Base-by-base conservation (phyloP, 164 flowering plant species). In the Stephania yunnanensis region DNA sequence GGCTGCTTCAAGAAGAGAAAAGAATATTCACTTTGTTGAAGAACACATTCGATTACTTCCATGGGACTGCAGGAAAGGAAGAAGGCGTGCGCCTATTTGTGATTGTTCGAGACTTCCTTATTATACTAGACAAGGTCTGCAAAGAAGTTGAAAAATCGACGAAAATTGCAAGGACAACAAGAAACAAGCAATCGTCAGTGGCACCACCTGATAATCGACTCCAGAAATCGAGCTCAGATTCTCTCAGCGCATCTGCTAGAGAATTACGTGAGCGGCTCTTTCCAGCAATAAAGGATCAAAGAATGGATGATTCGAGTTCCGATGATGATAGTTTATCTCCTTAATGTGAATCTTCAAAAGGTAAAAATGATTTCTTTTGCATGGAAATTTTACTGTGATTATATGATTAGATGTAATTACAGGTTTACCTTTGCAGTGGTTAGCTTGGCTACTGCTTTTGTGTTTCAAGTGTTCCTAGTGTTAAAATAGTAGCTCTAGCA, bases 41-140 rank as follows among this genome's bases (percentile, higher is more conserved):
- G 80, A 85, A 80, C 82, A 89, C 97, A 0, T 91, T 87, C 1
- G 97, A 91, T 81, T 95, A 91, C 76, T 95, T 92, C 84, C 98
- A 95, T 78, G 98, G 98, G 63, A 87, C 82, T 25, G 78, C 93
- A 46, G 88, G 88, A 61, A 95, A 87, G 78, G 95, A 95, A 71
- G 98, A 95, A 78, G 97, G 97, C 5, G 74, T 93, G 73, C 87
- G 90, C 7, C 76, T 95, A 79, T 93, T 95, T 80, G 82, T 83
- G 30, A 87, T 93, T 25, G 97, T 95, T 42, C 80, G 98, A 31
- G 98, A 95, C 79, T 95, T 95, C 73, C 79, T 93, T 53, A 74
- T 90, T 55, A 91, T 91, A 78, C 77, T 94, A 71, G 94, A 92
- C 74, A 92, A 88, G 79, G 86, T 58, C 42, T 92, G 95, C 77